A percentile compares a stretch with the other conserved stretches of the same genome.
Conservation (phyloP, 2,329 filamentous ascomycete genomes). For the Exserohilum turcica region DNA sequence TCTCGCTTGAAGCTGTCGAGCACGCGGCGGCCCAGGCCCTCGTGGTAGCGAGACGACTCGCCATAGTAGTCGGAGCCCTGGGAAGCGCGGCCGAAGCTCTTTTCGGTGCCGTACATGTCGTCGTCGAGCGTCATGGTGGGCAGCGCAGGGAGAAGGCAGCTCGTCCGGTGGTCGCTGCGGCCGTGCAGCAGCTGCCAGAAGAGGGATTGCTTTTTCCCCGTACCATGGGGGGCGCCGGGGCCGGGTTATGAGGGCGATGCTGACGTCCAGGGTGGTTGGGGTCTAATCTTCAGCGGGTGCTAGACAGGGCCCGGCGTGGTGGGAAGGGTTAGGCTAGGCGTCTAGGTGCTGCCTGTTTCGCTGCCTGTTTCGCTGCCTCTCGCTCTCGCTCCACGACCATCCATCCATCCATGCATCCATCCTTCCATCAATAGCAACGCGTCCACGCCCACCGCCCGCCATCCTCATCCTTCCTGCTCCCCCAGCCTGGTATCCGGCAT, state of each 20-base stretch:
- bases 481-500: no score
- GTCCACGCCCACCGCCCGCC: no score
- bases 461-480: no score
- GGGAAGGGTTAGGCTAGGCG: no score
- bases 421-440: no score
- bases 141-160: not conserved
- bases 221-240: constrained; percentile 3
- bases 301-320: constrained; percentile 9
- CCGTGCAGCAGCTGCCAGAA: constrained; percentile 22
- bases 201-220: constrained; percentile 5
- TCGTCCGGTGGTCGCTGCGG: constrained; percentile 8
- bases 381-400: no score
- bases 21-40: constrained; percentile 49
- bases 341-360: no score
- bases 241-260: constrained; percentile 13
- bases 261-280: constrained; percentile 11
- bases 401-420: no score
- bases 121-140: constrained; percentile 39
- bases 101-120: constrained; percentile 47
- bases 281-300: constrained; percentile 19
- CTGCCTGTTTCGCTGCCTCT: no score
- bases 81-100: constrained; percentile 46
- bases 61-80: constrained; percentile 47
- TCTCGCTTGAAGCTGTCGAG: constrained; percentile 49
- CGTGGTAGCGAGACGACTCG: constrained; percentile 41